phyloP scores from a whole-genome alignment of 176 grass and related monocot species.

The Oryza punctata region DNA sequence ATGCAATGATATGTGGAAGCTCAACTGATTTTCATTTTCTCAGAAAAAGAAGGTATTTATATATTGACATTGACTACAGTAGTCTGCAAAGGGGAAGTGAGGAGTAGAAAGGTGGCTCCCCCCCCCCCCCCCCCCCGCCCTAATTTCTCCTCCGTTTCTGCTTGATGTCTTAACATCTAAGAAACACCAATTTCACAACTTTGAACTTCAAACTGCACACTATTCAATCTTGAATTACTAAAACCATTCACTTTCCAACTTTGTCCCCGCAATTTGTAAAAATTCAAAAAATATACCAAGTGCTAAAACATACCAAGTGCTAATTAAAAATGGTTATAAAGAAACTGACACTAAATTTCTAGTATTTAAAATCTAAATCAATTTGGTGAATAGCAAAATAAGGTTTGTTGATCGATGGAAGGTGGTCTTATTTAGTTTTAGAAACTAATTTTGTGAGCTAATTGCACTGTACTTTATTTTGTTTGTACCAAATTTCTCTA shows the following conservation, averaged over 20 bases:
- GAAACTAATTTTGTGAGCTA: neutral
- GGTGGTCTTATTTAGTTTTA: neutral
- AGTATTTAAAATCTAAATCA: neutral
- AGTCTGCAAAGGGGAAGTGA: neutral
- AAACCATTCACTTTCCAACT: neutral
- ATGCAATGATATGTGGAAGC: neutral
- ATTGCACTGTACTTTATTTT: neutral
- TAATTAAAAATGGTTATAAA: neutral
- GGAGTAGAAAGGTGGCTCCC: neutral
- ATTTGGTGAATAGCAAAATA: neutral
- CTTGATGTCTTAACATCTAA: neutral
- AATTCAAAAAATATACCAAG: neutral
- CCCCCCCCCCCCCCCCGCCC: no score
- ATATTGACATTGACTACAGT: neutral
- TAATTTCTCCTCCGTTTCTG: neutral
- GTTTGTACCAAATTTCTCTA: neutral
- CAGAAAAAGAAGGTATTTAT: neutral
- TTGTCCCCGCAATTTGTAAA: neutral
- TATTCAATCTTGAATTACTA: neutral
- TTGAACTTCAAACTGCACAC: neutral
- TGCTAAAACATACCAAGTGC: neutral
- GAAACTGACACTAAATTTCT: neutral
- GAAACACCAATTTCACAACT: neutral
- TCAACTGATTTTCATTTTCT: neutral
- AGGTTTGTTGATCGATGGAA: neutral